Base-by-base conservation (phyloP, 192 early-diverging fungal species). In the Kappamyces sp. region DNA sequence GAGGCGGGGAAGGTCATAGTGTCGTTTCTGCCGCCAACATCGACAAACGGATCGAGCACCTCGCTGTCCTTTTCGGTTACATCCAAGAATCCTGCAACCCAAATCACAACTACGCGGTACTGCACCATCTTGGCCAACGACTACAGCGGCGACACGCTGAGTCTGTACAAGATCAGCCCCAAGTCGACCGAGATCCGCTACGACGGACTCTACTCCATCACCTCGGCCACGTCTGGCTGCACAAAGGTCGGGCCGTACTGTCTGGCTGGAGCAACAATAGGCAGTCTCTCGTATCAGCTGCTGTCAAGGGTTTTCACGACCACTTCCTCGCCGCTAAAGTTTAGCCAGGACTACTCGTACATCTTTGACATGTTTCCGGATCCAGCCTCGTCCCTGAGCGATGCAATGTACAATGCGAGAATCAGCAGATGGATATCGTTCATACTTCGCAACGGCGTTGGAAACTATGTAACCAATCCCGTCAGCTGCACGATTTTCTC, bases 111-210 rank as follows among this genome's bases (percentile, higher is more conserved):
- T 52, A 5, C 50, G 36, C 14, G 40, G 7, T 38, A 52, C 40
- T 52, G 50, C 15, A 31, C 50, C 12, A 30, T 52, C 12, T 38
- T 39, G 6, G 40, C 50, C 50, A 52, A 34, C 9, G 50, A 52
- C 14, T 52, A 38, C 36, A 52, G 40, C 15, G 40, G 50, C 22
- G 40, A 52, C 14, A 39, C 40, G 36, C 40, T 39, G 15, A 30
- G 36, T 29, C 12, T 52, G 14, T 52, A 52, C 14, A 12, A 1
- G 40, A 52, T 38, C 12, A 52, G 50, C 2, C 12, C 9, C 22
- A 34, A 38, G 11, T 34, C 36, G 4, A 34, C 50, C 1, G 36
- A 29, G 22, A 22, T 22, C 22, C 50, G 50, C 50, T 52, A 52
- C 14, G 36, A 34, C 12, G 50, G 50, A 31, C 36, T 52, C 5